Evolutionary conservation across 345 rosid genomes (phyloP).

Genomic region (Gossypium ekmanianum): DNA sequence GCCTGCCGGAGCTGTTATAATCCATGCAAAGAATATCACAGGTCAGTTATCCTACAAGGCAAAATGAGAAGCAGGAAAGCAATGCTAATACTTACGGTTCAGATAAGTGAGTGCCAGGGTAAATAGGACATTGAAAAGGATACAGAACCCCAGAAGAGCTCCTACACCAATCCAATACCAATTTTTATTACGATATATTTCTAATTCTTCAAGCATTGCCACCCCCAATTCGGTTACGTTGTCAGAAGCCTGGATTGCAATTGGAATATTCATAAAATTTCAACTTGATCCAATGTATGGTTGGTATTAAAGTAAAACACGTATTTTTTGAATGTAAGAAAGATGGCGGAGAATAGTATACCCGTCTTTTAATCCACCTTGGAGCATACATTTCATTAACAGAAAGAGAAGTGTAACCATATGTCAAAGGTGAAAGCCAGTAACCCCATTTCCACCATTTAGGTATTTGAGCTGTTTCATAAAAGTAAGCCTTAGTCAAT

Average conservation of each 20-base stretch:
- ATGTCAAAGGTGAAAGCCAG: conserved; percentile 83
- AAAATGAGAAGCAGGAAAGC: not conserved
- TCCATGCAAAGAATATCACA: not conserved
- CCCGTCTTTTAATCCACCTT: conserved; percentile 78
- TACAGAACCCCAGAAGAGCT: conserved; percentile 52
- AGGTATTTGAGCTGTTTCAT: conserved; percentile 58
- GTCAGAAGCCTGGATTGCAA: conserved; percentile 52
- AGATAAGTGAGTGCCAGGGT: conserved; percentile 65
- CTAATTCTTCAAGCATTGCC: conserved; percentile 51
- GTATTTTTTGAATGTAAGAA: not conserved
- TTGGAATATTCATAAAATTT: not conserved
- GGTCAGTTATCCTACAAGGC: not conserved
- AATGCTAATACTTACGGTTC: conserved; percentile 42
- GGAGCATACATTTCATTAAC: conserved; percentile 81
- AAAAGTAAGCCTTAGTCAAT: not conserved
- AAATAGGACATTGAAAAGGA: conserved; percentile 73
- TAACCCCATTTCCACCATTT: conserved; percentile 92
- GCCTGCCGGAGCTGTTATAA: conserved; percentile 56
- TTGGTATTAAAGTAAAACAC: not conserved
- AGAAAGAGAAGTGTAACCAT: conserved; percentile 53
- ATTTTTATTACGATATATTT: conserved; percentile 42
- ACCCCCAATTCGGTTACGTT: conserved; percentile 45
- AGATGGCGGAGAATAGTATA: conserved; percentile 15
- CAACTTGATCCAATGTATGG: not conserved
- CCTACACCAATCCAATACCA: conserved; percentile 88